Base-by-base conservation (phyloP, 2,329 filamentous ascomycete species). In the Monilinia vaccinii-corymbosi region DNA sequence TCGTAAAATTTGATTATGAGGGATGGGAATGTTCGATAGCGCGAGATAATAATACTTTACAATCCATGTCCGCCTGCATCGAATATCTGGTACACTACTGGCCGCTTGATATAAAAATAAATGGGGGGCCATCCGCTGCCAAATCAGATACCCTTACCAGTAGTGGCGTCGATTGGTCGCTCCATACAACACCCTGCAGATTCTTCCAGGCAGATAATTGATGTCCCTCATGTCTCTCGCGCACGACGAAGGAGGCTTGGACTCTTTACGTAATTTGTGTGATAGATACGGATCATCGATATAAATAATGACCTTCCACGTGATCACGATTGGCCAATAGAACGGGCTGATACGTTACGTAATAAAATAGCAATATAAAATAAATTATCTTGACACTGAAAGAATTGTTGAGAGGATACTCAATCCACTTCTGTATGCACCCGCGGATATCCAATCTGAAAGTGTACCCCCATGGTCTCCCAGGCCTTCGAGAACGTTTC, bases 401-500 rank as follows among this genome's bases (percentile, higher is more conserved):
- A n/a, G n/a, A n/a, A n/a, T n/a, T n/a, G n/a, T n/a, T n/a, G n/a
- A n/a, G n/a, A n/a, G n/a, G n/a, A n/a, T n/a, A n/a, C n/a, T n/a
- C n/a, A n/a, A n/a, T 18, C 51, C 50, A 55, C 25, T 44, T 44
- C 45, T 44, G 38, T 8, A 55, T 55, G 38, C 51, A 55, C 1
- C 28, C 51, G 14, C 51, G 51, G 51, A 44, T 31, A 32, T 44
- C 28, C 13, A 18, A 18, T 9, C 8, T 38, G n/a, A 18, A 44
- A 55, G 28, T 8, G n/a, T 23, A 55, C 23, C n/a, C n/a, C n/a
- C 51, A 23, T 32, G 38, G 11, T 44, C 38, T 44, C 51, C 51
- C 61, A 64, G 67, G 57, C 56, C 68, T 70, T 70, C 68, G 61
- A 63, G 68, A 70, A 70, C 55, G 68, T 70, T 70, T 70, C 67